phyloP scores from a whole-genome alignment of 164 flowering plant species.

The Buxus sempervirens region DNA sequence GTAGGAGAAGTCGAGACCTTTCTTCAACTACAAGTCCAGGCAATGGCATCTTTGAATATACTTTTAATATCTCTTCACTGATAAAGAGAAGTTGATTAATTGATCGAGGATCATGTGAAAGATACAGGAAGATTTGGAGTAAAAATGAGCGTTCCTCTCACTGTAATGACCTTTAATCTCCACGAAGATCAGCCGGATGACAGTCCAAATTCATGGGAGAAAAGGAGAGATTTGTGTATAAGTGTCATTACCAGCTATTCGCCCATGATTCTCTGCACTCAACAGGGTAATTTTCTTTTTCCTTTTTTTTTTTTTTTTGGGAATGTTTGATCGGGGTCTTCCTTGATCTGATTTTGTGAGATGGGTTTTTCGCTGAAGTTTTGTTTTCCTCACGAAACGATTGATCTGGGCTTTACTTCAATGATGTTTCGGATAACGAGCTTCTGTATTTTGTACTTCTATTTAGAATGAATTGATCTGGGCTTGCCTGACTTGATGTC shows the following conservation, averaged over 20 bases:
- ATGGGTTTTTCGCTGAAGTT: constrained; percentile 1
- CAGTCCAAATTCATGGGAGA: constrained; percentile 84
- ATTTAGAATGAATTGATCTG: constrained; percentile 11
- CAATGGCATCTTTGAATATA: too few species aligned
- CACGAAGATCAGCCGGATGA: constrained; percentile 68
- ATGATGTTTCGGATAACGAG: background rate
- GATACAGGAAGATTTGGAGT: background rate
- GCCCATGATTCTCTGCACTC: constrained; percentile 86
- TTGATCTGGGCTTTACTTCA: constrained; percentile 1
- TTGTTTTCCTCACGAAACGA: constrained; percentile 6
- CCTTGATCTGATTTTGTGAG: constrained; percentile 10
- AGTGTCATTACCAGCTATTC: constrained; percentile 90
- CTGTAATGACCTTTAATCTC: constrained; percentile 93
- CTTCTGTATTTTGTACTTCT: background rate
- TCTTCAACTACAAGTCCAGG: too few species aligned
- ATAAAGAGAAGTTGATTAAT: background rate
- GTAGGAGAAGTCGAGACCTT: too few species aligned
- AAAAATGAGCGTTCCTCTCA: constrained; percentile 76
- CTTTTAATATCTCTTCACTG: too few species aligned
- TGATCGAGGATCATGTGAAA: constrained; percentile 11
- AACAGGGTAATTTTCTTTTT: constrained; percentile 56
- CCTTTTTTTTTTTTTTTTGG: constrained; percentile 1
- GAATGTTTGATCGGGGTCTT: constrained; percentile 15
- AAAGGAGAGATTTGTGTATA: constrained; percentile 83
- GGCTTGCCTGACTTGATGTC: constrained; percentile 6